Percentiles rank a stretch among this genome's conserved stretches.
phyloP scores from a whole-genome alignment of 306 rosid species.

The Vigna reflexopilosa region DNA sequence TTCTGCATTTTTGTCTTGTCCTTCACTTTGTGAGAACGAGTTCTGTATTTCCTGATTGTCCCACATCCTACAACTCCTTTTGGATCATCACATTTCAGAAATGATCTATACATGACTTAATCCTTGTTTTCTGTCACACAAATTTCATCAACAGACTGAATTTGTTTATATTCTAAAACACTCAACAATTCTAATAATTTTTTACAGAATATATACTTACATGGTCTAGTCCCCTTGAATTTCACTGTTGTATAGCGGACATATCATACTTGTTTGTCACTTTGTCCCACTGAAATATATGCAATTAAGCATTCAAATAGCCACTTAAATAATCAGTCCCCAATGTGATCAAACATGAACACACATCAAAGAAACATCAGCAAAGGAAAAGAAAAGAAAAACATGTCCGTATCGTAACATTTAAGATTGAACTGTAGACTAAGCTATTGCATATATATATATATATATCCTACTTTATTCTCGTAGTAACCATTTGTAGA shows the following conservation, averaged over 20 bases:
- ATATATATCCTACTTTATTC: background rate
- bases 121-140: slow-evolving; percentile 58
- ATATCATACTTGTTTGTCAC: slow-evolving; percentile 42
- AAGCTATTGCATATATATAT: background rate
- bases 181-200: background rate
- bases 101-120: slow-evolving; percentile 66
- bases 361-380: background rate
- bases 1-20: slow-evolving; percentile 50
- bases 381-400: background rate
- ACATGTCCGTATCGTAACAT: background rate
- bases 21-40: slow-evolving; percentile 53
- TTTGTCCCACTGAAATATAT: slow-evolving; percentile 45
- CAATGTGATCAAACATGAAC: slow-evolving; percentile 13
- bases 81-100: slow-evolving; percentile 77
- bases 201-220: slow-evolving; percentile 44
- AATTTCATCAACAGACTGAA: slow-evolving; percentile 48
- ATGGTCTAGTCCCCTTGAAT: slow-evolving; percentile 37
- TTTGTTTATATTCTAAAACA: slow-evolving; percentile 19
- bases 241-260: slow-evolving; percentile 42
- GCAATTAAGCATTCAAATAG: slow-evolving; percentile 37
- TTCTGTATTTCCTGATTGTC: slow-evolving; percentile 61
- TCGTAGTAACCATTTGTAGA: background rate
- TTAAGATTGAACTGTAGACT: background rate
- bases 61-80: slow-evolving; percentile 76
- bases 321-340: slow-evolving; percentile 44